Conservation (phyloP, 2,329 filamentous ascomycete genomes). For the Aspergillus tubingensis region DNA sequence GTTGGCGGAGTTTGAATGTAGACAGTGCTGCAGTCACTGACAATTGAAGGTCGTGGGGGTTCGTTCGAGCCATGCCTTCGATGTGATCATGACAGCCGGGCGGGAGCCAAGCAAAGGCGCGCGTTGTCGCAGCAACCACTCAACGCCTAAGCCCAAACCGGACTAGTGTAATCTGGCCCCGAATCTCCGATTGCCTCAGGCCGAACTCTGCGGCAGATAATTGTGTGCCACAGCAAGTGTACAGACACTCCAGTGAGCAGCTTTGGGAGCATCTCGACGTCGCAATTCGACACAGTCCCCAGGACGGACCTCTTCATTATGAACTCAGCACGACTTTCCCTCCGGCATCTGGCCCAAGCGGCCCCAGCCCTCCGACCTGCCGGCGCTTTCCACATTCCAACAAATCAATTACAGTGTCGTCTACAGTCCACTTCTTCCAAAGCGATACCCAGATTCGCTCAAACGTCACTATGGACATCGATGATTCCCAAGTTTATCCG, state of each 20-base stretch:
- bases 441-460: conserved; percentile 53
- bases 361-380: conserved; percentile 19
- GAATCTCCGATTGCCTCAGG: conserved; percentile 12
- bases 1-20: not conserved
- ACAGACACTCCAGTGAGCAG: no score
- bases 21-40: not conserved
- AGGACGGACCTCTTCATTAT: conserved; percentile 19
- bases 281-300: conserved; percentile 4
- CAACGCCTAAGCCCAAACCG: conserved; percentile 18
- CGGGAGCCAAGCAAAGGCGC: conserved; percentile 14
- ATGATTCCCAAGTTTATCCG: conserved; percentile 64
- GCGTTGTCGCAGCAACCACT: conserved; percentile 37
- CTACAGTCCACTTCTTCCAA: conserved; percentile 22
- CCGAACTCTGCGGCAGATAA: conserved; percentile 4
- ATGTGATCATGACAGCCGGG: conserved; percentile 13
- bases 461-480: conserved; percentile 67
- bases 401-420: conserved; percentile 40
- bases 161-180: conserved; percentile 13
- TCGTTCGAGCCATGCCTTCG: conserved; percentile 9
- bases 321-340: conserved; percentile 17
- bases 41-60: not conserved
- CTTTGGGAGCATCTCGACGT: not conserved
- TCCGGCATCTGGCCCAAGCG: conserved; percentile 7
- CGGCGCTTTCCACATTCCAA: conserved; percentile 62
- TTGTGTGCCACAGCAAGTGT: not conserved